phyloP scores from a whole-genome alignment of 2,329 filamentous ascomycete genomes.

The Sporothrix inflata region DNA sequence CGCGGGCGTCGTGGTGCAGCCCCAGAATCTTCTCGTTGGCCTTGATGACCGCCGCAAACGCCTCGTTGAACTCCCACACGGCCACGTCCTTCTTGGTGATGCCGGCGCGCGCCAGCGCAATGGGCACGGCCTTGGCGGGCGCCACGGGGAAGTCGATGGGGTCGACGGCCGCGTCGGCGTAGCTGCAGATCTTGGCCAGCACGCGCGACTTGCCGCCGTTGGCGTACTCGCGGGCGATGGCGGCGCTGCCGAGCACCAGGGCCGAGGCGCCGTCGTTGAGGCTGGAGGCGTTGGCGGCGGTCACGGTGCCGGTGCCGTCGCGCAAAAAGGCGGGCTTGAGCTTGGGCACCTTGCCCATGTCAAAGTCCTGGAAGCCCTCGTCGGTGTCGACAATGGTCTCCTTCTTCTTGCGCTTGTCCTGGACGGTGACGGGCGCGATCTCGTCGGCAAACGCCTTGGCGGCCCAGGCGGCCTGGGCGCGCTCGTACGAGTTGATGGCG shows the following conservation, averaged over 20 bases:
- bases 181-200: slow-evolving; percentile 81
- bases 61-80: slow-evolving; percentile 98
- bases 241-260: slow-evolving; percentile 80
- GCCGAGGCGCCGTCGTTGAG: slow-evolving; percentile 95
- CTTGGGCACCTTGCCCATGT: slow-evolving; percentile 80
- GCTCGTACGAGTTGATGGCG: slow-evolving; percentile 84
- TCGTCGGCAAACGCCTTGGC: slow-evolving; percentile 83
- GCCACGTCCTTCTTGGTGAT: slow-evolving; percentile 91
- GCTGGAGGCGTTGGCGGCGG: slow-evolving; percentile 90
- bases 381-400: slow-evolving; percentile 78
- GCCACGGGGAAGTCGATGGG: slow-evolving; percentile 94
- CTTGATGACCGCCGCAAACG: slow-evolving; percentile 93
- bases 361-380: slow-evolving; percentile 86
- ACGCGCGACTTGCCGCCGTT: slow-evolving; percentile 67
- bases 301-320: slow-evolving; percentile 86
- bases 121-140: slow-evolving; percentile 86
- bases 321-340: slow-evolving; percentile 90
- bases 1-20: slow-evolving; percentile 69
- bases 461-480: slow-evolving; percentile 88
- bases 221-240: slow-evolving; percentile 79
- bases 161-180: slow-evolving; percentile 87
- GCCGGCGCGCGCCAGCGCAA: slow-evolving; percentile 84
- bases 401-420: slow-evolving; percentile 68
- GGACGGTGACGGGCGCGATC: slow-evolving; percentile 84
- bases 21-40: slow-evolving; percentile 87